These are phyloP conservation scores for Suhomyces kunorum DNA, from an alignment of 1,139 yeast species.

Conservation along the genomic window DNA sequence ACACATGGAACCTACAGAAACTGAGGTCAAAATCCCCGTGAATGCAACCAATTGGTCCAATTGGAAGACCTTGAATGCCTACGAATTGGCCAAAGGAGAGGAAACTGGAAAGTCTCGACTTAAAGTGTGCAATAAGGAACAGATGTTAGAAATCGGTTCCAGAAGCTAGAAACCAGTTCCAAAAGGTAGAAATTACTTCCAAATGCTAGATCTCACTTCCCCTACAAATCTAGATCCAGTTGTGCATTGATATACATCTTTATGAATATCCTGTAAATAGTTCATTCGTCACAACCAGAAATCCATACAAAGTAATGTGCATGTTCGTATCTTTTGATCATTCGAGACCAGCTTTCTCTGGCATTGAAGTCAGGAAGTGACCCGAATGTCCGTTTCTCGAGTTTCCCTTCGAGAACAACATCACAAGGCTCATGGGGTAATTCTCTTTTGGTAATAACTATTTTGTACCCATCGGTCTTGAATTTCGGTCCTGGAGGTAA, in stretches of 20 bases:
- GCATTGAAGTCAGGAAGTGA: neutral
- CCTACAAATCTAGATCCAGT: neutral
- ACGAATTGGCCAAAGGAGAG: constrained; percentile 54
- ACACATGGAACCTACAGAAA: constrained; percentile 29
- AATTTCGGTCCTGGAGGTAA: constrained; percentile 54
- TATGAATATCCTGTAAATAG: constrained; percentile 1
- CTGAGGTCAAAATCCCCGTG: constrained; percentile 11
- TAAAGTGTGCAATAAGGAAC: constrained; percentile 52
- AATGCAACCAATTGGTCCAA: constrained; percentile 60
- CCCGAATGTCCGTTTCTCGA: neutral
- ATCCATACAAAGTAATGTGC: constrained; percentile 35
- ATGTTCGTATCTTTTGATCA: constrained; percentile 35
- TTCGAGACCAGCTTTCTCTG: constrained; percentile 1
- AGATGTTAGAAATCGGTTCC: constrained; percentile 43
- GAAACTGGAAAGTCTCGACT: constrained; percentile 53
- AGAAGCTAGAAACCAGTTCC: neutral
- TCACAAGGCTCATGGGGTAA: constrained; percentile 49
- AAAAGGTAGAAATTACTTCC: no score
- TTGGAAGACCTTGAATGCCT: constrained; percentile 63
- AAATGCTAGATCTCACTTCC: no score
- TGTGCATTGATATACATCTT: neutral
- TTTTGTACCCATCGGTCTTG: constrained; percentile 52
- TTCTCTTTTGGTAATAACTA: constrained; percentile 42
- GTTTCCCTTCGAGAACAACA: constrained; percentile 22
- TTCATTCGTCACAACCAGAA: constrained; percentile 31